These are phyloP conservation scores for Cyclostephanos tholiformis DNA, from an alignment of 108 stramenopile species.

Conservation along the genomic window DNA sequence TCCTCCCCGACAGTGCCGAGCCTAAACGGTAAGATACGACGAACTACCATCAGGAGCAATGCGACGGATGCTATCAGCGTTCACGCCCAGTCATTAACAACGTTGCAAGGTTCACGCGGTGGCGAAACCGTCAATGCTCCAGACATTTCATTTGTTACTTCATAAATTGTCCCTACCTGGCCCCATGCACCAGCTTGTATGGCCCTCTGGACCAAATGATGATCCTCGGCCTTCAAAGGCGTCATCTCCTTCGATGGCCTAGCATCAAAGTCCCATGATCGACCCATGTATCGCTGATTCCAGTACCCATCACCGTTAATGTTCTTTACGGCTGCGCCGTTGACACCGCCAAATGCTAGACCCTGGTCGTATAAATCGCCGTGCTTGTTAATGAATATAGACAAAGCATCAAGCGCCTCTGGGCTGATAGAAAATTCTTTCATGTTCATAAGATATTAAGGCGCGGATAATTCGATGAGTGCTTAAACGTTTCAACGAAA, in stretches of 20 bases:
- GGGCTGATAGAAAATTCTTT: slow-evolving; percentile 62
- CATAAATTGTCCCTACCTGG: slow-evolving; percentile 50
- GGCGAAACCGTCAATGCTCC: slow-evolving; percentile 41
- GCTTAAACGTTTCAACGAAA: not conserved
- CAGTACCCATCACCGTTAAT: slow-evolving; percentile 59
- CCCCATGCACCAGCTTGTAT: slow-evolving; percentile 56
- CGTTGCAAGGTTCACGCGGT: slow-evolving; percentile 40
- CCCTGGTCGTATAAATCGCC: slow-evolving; percentile 55
- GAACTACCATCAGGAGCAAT: no score
- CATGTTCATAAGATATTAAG: not conserved
- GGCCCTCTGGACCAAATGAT: slow-evolving; percentile 58
- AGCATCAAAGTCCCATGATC: slow-evolving; percentile 51
- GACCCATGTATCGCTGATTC: slow-evolving; percentile 53
- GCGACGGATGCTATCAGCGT: no score
- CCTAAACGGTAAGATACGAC: no score
- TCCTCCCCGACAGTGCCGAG: no score
- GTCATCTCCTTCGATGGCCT: slow-evolving; percentile 52
- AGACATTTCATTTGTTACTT: slow-evolving; percentile 41
- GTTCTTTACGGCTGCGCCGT: slow-evolving; percentile 50
- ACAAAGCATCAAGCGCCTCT: slow-evolving; percentile 50
- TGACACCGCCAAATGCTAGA: slow-evolving; percentile 64
- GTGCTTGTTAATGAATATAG: slow-evolving; percentile 51
- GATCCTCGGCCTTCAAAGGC: slow-evolving; percentile 54
- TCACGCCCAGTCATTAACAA: slow-evolving; percentile 7
- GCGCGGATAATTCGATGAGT: not conserved